Conservation (phyloP, 1,139 yeast genomes). For the Lipomyces yarrowii region DNA sequence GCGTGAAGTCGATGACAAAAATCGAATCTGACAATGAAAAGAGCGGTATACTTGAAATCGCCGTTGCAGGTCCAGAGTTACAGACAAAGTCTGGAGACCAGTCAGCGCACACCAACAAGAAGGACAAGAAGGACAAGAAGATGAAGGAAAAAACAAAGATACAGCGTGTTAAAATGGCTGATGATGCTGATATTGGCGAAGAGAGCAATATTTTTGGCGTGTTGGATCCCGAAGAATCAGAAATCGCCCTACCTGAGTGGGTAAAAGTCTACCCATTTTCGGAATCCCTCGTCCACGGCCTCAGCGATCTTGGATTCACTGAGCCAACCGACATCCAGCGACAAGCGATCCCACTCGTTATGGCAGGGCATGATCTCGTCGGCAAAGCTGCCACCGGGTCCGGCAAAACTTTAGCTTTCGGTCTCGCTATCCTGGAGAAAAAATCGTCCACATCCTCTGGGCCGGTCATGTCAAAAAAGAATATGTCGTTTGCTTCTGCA, state of each 20-base stretch:
- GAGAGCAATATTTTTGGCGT: conserved; percentile 26
- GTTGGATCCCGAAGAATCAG: conserved; percentile 48
- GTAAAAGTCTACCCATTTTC: conserved; percentile 49
- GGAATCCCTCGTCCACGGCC: conserved; percentile 59
- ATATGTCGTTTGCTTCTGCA: conserved; percentile 29
- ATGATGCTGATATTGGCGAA: conserved; percentile 31
- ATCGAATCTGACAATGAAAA: conserved; percentile 27
- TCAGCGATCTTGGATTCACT: conserved; percentile 58
- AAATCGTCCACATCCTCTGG: conserved; percentile 25
- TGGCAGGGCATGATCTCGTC: conserved; percentile 75
- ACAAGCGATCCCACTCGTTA: conserved; percentile 72
- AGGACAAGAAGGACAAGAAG: conserved; percentile 1
- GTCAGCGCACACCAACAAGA: background rate
- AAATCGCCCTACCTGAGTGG: conserved; percentile 62
- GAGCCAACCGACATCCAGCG: conserved; percentile 85
- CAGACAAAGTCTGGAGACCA: background rate
- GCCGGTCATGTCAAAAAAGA: conserved; percentile 28
- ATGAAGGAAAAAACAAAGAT: conserved; percentile 14
- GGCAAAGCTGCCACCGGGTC: conserved; percentile 99
- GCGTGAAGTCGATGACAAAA: conserved; percentile 29
- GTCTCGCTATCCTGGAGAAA: conserved; percentile 86
- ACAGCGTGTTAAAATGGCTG: conserved; percentile 25
- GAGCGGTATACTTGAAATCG: background rate
- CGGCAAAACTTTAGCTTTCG: conserved; percentile 95
- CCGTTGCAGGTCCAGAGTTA: background rate